Evolutionary conservation across 768 basidiomycete species (phyloP).

Genomic region (Kondoa subrosea): DNA sequence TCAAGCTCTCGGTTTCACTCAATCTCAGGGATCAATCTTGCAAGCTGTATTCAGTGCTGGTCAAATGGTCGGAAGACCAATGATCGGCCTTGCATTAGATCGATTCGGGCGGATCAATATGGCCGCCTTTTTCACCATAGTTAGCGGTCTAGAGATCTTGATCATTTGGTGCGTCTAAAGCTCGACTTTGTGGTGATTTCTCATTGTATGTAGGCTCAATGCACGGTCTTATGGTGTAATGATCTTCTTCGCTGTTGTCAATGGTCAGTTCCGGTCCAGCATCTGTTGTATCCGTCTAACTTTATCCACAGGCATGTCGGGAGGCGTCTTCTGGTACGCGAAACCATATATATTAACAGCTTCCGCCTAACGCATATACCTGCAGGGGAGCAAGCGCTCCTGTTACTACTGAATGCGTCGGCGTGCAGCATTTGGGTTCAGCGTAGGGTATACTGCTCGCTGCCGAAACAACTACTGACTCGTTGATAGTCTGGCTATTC

Average conservation of each 20-base stretch:
- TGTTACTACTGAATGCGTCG: not conserved
- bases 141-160: not conserved
- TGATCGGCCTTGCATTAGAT: slow-evolving; percentile 29
- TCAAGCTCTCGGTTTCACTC: slow-evolving; percentile 27
- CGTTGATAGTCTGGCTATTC: not conserved
- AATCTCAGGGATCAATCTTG: slow-evolving; percentile 28
- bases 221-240: not conserved
- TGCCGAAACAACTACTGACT: not conserved
- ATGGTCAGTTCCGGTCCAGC: not conserved
- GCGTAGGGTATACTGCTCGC: not conserved
- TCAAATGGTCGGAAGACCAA: slow-evolving; percentile 21
- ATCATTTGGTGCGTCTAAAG: not conserved
- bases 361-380: no score
- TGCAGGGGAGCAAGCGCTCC: no score
- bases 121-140: not conserved
- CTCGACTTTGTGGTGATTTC: no score
- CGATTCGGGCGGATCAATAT: slow-evolving; percentile 31
- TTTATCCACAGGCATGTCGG: not conserved
- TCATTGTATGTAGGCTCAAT: not conserved
- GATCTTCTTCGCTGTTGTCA: not conserved
- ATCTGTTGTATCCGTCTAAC: not conserved
- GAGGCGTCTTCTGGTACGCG: not conserved
- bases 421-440: not conserved
- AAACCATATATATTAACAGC: no score
- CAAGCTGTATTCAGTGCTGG: not conserved